Conservation (phyloP, 768 basidiomycete species). For the Lactarius trivialis region DNA sequence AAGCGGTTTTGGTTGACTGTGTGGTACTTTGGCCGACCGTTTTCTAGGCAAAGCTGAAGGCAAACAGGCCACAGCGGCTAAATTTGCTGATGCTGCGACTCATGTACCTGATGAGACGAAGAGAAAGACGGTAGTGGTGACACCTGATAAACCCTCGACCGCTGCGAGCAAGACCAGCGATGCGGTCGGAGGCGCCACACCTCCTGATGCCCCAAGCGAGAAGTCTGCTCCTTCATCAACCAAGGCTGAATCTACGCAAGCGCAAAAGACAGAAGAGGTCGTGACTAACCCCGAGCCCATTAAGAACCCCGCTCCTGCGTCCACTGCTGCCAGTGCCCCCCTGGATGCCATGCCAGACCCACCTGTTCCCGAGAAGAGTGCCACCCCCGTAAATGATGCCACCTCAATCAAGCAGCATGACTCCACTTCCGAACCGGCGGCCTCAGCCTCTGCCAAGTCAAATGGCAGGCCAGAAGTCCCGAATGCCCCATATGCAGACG, state of each 20-base stretch:
- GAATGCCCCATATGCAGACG: background rate
- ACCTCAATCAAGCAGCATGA: background rate
- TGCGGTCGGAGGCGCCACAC: background rate
- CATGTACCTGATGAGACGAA: background rate
- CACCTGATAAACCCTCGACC: background rate
- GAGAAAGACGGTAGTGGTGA: background rate
- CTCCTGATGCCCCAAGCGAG: background rate
- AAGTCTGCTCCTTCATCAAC: background rate
- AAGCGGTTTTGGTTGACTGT: background rate
- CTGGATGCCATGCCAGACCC: background rate
- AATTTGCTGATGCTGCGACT: background rate
- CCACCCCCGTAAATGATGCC: background rate
- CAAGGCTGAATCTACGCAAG: background rate
- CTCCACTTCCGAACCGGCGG: background rate
- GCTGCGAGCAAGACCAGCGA: background rate
- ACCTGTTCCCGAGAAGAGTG: background rate
- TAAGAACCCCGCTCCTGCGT: background rate
- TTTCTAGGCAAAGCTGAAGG: background rate
- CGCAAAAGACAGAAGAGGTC: background rate
- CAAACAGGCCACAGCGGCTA: background rate
- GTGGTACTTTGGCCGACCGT: background rate
- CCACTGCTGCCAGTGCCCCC: too few species aligned
- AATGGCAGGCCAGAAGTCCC: background rate
- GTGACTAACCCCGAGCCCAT: background rate
- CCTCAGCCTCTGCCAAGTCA: background rate